Base-by-base conservation (phyloP, 805 yeast species). In the Metschnikowia gruessii region DNA sequence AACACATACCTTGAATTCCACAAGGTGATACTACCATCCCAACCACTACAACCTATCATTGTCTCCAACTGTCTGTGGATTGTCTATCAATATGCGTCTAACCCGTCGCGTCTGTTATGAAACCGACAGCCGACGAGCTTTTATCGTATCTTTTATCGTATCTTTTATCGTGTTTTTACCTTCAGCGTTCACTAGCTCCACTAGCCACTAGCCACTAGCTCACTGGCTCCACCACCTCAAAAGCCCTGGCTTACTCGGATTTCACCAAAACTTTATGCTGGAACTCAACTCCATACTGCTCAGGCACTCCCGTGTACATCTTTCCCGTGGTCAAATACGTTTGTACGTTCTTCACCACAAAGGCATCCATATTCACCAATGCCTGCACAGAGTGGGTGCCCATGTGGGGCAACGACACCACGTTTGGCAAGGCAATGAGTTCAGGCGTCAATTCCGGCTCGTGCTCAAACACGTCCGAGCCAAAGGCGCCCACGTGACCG, bases 351-450 rank as follows among this genome's bases (percentile, higher is more conserved):
- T 76, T 75, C 22, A 87, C 81, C 28, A 84, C 88, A 62, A 80
- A 80, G 55, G 79, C 81, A 68, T 91, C 97, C 96, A 94, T 87
- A 56, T 77, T 77, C 55, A 73, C 68, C 59, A 85, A 79, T 3
- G 96, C 85, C 66, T 89, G 95, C 43, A 67, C 66, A 4, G 92
- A 73, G 61, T 81, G 82, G 0, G 96, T 87, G 22, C 96, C 97
- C 85, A 87, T 82, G 63, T 90, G 97, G 13, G 97, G 97, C 54
- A 87, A 70, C 30, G 87, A 78, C 11, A 85, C 74, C n/a, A 82
- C 87, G 52, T 84, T 83, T 12, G 87, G 85, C 65, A 84, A 66
- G 26, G 70, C 68, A 40, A 76, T 65, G 52, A 86, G 68, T 50
- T 85, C 90, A 59, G 75, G 66, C 36, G 84, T 76, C n/a, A 81